Evolutionary conservation across 805 yeast genomes (phyloP), one percentile per base, ranked within the genome.

Genomic region (Ogataea ganodermae): DNA sequence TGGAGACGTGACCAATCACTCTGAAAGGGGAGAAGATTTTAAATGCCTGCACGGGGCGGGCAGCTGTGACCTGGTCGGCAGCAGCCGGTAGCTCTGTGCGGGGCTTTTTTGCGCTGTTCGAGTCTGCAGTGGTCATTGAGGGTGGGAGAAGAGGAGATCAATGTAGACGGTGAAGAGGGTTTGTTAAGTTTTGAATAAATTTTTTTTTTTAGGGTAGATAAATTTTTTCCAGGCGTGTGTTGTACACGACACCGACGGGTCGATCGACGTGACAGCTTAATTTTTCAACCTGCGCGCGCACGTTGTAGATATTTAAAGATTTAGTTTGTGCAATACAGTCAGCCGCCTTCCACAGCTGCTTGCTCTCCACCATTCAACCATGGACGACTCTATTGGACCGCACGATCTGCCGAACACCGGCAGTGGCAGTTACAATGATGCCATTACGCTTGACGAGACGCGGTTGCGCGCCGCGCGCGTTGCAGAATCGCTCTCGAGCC

Each of bases 1-100:
- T 89, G 23, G 96, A 78, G n/a, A 95, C 96, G 61, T 89, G 83
- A 4, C 99, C 99, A 21, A 94, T 72, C 14, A 78, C 86, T 68
- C 97, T 74, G 64, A 88, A 90, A 0, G 97, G 97, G 17, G 95
- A 79, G 66, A 87, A 90, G 26, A 90, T 79, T 62, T 74, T 80
- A 1, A 89, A 83, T 2, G 73, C 48, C 26, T 53, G 23, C 17
- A 9, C 23, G 21, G 36, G 20, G 6, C 13, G 18, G 8, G 35
- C 18, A 6, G 35, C 20, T 5, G 35, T 10, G 20, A 20, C 18
- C 18, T n/a, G 18, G 17, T 16, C 35, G n/a, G 23, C 4, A 6
- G 36, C 6, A n/a, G 3, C 16, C 16, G 17, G 8, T 8, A 28
- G 13, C 40, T 6, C 20, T 24, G 18, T 46, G 26, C 40, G 49